A percentile compares a stretch with the other conserved stretches of the same genome.
Evolutionary conservation across 2,329 filamentous ascomycete genomes (phyloP).

Genomic region (Ambrosiella beaveri): DNA sequence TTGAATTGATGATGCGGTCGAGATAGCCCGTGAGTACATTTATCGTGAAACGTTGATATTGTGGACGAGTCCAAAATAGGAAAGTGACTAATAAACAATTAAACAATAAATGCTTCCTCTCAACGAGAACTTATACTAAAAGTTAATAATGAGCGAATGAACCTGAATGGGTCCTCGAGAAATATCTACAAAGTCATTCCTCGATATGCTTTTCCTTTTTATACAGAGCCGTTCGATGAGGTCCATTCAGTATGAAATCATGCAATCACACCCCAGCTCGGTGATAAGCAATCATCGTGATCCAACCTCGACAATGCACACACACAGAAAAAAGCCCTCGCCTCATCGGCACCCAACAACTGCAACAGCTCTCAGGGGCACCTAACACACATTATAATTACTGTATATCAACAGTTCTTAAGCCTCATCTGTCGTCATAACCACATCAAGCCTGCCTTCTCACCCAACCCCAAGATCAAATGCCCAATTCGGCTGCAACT

Average conservation of each 20-base stretch:
- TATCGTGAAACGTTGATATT: no score
- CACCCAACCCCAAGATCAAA: not conserved
- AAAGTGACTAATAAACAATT: not conserved
- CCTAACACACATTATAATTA: not conserved
- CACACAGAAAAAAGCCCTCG: not conserved
- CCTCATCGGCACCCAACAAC: not conserved
- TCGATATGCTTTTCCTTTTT: not conserved
- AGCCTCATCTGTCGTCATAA: not conserved
- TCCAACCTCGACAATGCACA: not conserved
- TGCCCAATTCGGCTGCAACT: not conserved
- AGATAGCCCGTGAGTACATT: no score
- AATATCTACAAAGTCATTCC: no score
- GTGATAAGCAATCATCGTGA: not conserved
- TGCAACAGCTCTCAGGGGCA: not conserved
- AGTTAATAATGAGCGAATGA: no score
- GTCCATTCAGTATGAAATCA: not conserved
- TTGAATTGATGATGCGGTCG: no score
- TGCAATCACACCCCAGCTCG: not conserved
- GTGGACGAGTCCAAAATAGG: not conserved
- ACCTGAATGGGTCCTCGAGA: no score
- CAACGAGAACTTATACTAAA: no score
- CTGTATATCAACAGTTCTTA: not conserved
- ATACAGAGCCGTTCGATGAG: not conserved
- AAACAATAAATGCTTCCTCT: not conserved
- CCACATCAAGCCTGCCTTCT: not conserved